Evolutionary conservation across 2,329 filamentous ascomycete species (phyloP).

Genomic region (Colletotrichum filicis): DNA sequence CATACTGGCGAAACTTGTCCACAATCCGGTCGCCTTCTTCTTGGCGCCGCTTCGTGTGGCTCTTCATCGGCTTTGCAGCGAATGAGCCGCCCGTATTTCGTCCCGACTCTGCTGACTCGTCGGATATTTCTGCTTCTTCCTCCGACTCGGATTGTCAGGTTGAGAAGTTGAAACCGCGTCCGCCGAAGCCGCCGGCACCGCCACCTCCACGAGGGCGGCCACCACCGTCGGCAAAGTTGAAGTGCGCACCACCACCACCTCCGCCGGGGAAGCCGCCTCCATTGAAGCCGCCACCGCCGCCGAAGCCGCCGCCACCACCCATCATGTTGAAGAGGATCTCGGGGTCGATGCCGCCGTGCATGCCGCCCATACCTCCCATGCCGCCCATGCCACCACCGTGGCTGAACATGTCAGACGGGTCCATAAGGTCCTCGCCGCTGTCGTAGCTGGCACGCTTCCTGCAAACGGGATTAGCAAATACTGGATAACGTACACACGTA

Average conservation of each 20-base stretch:
- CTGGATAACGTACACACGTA: neutral
- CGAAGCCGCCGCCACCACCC: slow-evolving; percentile 70
- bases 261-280: slow-evolving; percentile 64
- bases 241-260: slow-evolving; percentile 62
- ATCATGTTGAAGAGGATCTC: slow-evolving; percentile 88
- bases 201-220: slow-evolving; percentile 50
- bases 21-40: slow-evolving; percentile 51
- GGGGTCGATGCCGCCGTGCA: slow-evolving; percentile 75
- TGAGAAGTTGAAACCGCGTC: slow-evolving; percentile 53
- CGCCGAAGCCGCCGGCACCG: slow-evolving; percentile 47
- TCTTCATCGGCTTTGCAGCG: slow-evolving; percentile 42
- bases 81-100: slow-evolving; percentile 39
- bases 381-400: slow-evolving; percentile 68
- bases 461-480: slow-evolving; percentile 46
- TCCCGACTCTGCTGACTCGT: slow-evolving; percentile 43
- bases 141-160: slow-evolving; percentile 58
- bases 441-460: slow-evolving; percentile 93
- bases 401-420: slow-evolving; percentile 87
- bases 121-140: slow-evolving; percentile 45
- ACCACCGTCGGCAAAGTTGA: slow-evolving; percentile 63
- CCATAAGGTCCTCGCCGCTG: slow-evolving; percentile 89
- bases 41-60: slow-evolving; percentile 44
- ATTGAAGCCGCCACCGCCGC: slow-evolving; percentile 57
- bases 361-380: slow-evolving; percentile 66
- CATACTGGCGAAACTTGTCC: slow-evolving; percentile 53